Evolutionary conservation across 768 basidiomycete genomes (phyloP).

Genomic region (Tubosaeta sp.): DNA sequence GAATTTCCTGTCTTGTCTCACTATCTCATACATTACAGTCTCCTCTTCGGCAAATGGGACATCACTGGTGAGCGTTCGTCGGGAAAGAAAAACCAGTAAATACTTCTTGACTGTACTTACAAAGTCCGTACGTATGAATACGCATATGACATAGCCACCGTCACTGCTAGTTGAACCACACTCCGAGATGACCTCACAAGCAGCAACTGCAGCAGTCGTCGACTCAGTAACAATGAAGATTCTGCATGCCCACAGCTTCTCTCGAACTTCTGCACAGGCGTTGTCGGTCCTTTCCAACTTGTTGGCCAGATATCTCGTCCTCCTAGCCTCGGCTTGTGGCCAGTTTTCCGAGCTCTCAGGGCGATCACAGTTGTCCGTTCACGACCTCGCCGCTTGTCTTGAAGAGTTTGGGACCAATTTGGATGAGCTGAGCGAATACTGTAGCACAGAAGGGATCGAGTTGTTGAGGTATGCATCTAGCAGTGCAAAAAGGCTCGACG

Average conservation of each 20-base stretch:
- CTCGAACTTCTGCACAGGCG: slow-evolving; percentile 71
- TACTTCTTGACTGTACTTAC: neutral
- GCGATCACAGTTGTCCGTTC: slow-evolving; percentile 49
- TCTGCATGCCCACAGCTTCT: slow-evolving; percentile 74
- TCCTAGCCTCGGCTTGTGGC: slow-evolving; percentile 63
- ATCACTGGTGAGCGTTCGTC: slow-evolving; percentile 19
- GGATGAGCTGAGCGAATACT: slow-evolving; percentile 68
- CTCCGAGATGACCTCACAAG: slow-evolving; percentile 31
- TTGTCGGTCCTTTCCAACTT: slow-evolving; percentile 68
- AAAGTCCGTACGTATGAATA: neutral
- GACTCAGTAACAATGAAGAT: slow-evolving; percentile 66
- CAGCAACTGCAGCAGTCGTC: slow-evolving; percentile 54
- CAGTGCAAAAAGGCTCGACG: slow-evolving; percentile 62
- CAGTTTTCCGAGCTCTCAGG: slow-evolving; percentile 75
- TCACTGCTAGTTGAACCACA: too few relatives aligned
- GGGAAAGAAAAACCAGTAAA: slow-evolving; percentile 9
- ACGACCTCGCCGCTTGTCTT: slow-evolving; percentile 62
- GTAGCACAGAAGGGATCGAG: slow-evolving; percentile 62
- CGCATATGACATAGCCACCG: neutral
- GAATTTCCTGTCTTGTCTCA: slow-evolving; percentile 2
- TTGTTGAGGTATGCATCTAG: slow-evolving; percentile 63
- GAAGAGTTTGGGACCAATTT: slow-evolving; percentile 71
- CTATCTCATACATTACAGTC: slow-evolving; percentile 11
- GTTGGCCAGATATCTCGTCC: slow-evolving; percentile 65
- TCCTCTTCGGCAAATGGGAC: slow-evolving; percentile 48